Base-by-base conservation (phyloP, 2,329 filamentous ascomycete genomes). In the Fusarium pseudograminearum region DNA sequence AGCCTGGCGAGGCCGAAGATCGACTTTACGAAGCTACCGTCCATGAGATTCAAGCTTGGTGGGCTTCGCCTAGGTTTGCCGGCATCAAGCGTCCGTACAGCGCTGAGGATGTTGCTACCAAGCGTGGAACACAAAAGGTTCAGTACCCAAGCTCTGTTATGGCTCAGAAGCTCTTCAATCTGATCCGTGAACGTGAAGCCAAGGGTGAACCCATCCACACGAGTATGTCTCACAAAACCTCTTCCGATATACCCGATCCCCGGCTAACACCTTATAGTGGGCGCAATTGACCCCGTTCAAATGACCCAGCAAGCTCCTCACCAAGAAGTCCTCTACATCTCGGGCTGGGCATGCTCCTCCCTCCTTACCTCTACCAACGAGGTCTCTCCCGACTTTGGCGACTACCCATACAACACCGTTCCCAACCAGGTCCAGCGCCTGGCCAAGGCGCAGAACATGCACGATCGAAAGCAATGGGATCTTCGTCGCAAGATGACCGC, bases 401-500 rank as follows among this genome's bases (percentile, higher is more conserved):
- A 99, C 81, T 99, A 99, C 79, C 96, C 96, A 0, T 99, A 99
- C 83, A 98, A 98, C 78, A 99, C 96, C 0, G 96, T 99, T 7
- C 96, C 96, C 11, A 98, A 98, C 82, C 96, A 98, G 80, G 96
- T 99, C 6, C 94, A 99, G 83, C 89, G 96, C 69, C 84, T 99
- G 53, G 93, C 97, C 83, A 98, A 98, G 83, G 96, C 96, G 6
- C 96, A 99, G 81, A 94, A 94, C 71, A 90, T 98, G 85, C 96
- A 99, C 79, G 96, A 99, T 80, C 91, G 96, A 72, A 97, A 97
- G 81, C 93, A 98, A 76, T 98, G 93, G 90, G 94, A 98, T 78
- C 83, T 88, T 26, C 87, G 96, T 62, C 88, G 94, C 71, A 93
- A 93, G 79, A 83, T 98, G 86, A 90, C 86, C 1, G 73, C 91